These are phyloP conservation scores for Cadophora sp. DNA, from an alignment of 2,329 filamentous ascomycete genomes.

Conservation along the genomic window DNA sequence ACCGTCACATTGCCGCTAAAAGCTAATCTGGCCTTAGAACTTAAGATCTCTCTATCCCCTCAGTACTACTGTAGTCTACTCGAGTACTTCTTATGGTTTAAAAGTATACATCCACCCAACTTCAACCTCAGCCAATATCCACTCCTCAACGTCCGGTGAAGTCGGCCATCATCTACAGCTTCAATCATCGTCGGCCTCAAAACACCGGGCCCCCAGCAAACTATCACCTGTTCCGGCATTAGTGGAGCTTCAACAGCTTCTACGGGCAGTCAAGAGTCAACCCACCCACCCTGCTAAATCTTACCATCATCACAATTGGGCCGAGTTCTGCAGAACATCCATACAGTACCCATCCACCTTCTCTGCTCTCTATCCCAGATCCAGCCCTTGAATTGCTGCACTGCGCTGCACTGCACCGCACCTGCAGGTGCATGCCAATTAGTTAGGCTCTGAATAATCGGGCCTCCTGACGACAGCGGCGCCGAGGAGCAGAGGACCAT, in stretches of 20 bases:
- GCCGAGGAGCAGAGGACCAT: slow-evolving; percentile 6
- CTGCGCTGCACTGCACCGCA: background rate
- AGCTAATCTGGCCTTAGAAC: slow-evolving; percentile 10
- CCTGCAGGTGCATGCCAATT: slow-evolving; percentile 4
- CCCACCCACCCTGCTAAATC: background rate
- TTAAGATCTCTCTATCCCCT: slow-evolving; percentile 7
- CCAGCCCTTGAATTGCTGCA: slow-evolving; percentile 10
- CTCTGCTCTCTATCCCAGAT: background rate
- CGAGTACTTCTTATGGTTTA: background rate
- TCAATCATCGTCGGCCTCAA: background rate
- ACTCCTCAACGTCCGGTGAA: slow-evolving; percentile 16
- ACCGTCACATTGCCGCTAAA: background rate
- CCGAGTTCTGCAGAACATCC: slow-evolving; percentile 30
- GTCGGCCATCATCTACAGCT: slow-evolving; percentile 13
- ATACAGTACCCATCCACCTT: background rate
- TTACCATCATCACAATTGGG: slow-evolving; percentile 23
- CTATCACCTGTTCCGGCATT: slow-evolving; percentile 18
- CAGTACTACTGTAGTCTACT: too few species aligned
- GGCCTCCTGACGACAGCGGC: slow-evolving; percentile 28
- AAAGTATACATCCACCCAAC: background rate
- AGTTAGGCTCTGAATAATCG: slow-evolving; percentile 3
- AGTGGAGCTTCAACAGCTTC: slow-evolving; percentile 1
- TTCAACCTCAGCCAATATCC: background rate
- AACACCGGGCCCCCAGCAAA: slow-evolving; percentile 1
- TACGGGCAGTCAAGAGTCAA: background rate